Percentiles rank a stretch among this genome's conserved stretches.
phyloP scores from a whole-genome alignment of 2,329 filamentous ascomycete genomes.

The Eutypa lata region DNA sequence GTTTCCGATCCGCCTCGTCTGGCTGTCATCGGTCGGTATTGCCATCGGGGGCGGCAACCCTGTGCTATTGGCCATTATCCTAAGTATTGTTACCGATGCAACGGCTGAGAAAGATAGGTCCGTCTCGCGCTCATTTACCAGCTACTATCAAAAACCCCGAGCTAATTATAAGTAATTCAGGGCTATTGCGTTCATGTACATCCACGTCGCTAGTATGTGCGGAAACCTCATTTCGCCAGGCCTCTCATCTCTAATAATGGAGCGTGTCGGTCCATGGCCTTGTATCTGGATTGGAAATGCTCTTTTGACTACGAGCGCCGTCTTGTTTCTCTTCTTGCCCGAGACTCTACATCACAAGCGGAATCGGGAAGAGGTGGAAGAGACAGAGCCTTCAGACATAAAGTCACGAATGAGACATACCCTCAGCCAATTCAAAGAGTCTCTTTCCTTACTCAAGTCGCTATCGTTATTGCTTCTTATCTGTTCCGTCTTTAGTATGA shows the following conservation, averaged over 20 bases:
- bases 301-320: slow-evolving; percentile 9
- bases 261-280: slow-evolving; percentile 23
- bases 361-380: background rate
- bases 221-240: slow-evolving; percentile 32
- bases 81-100: slow-evolving; percentile 34
- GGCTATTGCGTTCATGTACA: slow-evolving; percentile 43
- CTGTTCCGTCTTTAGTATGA: slow-evolving; percentile 11
- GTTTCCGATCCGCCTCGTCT: slow-evolving; percentile 33
- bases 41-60: slow-evolving; percentile 35
- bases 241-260: slow-evolving; percentile 26
- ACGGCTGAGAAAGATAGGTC: slow-evolving; percentile 32
- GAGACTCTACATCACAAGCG: slow-evolving; percentile 21
- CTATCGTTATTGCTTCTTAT: slow-evolving; percentile 23
- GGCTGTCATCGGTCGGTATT: slow-evolving; percentile 27
- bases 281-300: slow-evolving; percentile 16
- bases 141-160: background rate
- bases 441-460: slow-evolving; percentile 22
- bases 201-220: slow-evolving; percentile 49
- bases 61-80: slow-evolving; percentile 28
- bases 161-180: slow-evolving; percentile 16
- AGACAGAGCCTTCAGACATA: background rate
- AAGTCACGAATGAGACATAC: slow-evolving; percentile 12
- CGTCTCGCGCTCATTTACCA: background rate
- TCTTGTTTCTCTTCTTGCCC: slow-evolving; percentile 23
- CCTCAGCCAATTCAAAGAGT: slow-evolving; percentile 18